These are phyloP conservation scores for Termitomyces sp. DNA, from an alignment of 768 basidiomycete genomes.

Conservation along the genomic window DNA sequence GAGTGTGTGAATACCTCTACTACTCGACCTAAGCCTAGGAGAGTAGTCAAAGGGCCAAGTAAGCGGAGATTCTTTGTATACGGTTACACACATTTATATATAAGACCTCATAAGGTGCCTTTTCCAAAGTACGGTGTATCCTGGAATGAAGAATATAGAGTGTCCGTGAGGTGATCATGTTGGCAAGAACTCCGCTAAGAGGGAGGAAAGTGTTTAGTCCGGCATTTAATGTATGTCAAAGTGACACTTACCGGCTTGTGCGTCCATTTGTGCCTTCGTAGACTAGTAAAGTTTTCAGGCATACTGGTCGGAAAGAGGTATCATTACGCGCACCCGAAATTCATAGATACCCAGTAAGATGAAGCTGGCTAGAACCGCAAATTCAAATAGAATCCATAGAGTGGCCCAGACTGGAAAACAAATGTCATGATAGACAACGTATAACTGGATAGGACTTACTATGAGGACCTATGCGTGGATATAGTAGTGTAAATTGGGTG, in stretches of 20 bases:
- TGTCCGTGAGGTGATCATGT: conserved; percentile 32
- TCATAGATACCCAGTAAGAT: conserved; percentile 73
- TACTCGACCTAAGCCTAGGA: neutral
- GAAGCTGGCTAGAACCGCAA: conserved; percentile 70
- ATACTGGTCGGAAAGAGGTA: neutral
- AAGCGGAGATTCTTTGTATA: neutral
- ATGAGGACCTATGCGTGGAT: conserved; percentile 65
- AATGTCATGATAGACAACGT: conserved; percentile 18
- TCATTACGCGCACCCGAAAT: conserved; percentile 56
- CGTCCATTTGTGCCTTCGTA: conserved; percentile 54
- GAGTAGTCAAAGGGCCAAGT: neutral
- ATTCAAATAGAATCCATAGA: conserved; percentile 78
- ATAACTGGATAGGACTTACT: conserved; percentile 33
- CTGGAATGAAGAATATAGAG: neutral
- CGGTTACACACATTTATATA: neutral
- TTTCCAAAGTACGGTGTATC: neutral
- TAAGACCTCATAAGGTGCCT: neutral
- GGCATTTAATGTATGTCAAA: neutral
- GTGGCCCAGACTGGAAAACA: conserved; percentile 61
- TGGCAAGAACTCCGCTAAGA: conserved; percentile 54
- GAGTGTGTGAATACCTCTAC: neutral
- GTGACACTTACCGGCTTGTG: conserved; percentile 59
- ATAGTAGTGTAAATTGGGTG: conserved; percentile 80
- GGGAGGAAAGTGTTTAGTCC: conserved; percentile 3
- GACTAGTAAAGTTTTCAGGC: conserved; percentile 26